Evolutionary conservation across 2,329 filamentous ascomycete genomes (phyloP).

Genomic region (Fusarium tricinctum): DNA sequence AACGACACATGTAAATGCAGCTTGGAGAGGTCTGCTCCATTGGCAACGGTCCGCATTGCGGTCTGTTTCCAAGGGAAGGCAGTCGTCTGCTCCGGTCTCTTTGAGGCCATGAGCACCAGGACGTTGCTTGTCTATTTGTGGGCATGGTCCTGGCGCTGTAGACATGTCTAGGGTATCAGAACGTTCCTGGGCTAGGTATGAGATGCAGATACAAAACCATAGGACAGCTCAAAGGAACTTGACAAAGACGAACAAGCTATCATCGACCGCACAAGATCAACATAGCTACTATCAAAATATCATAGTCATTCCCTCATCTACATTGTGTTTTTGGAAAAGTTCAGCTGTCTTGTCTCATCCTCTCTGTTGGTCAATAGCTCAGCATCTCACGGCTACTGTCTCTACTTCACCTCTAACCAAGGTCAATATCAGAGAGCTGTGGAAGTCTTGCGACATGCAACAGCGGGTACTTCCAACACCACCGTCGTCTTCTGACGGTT

Average conservation of each 20-base stretch:
- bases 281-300: slow-evolving; percentile 43
- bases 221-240: slow-evolving; percentile 45
- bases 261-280: slow-evolving; percentile 39
- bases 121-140: slow-evolving; percentile 50
- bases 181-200: slow-evolving; percentile 19
- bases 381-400: not conserved
- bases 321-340: slow-evolving; percentile 32
- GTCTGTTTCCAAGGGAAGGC: slow-evolving; percentile 40
- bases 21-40: slow-evolving; percentile 41
- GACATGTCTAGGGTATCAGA: slow-evolving; percentile 33
- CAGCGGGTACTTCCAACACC: slow-evolving; percentile 61
- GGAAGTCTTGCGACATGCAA: slow-evolving; percentile 52
- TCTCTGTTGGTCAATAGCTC: slow-evolving; percentile 7
- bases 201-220: slow-evolving; percentile 41
- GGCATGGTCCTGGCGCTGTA: slow-evolving; percentile 44
- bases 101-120: slow-evolving; percentile 41
- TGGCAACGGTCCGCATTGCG: slow-evolving; percentile 41
- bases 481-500: slow-evolving; percentile 55
- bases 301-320: slow-evolving; percentile 25
- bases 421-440: slow-evolving; percentile 11
- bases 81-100: slow-evolving; percentile 30
- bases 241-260: slow-evolving; percentile 42
- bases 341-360: slow-evolving; percentile 1
- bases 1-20: slow-evolving; percentile 50
- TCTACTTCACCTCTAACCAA: not conserved